A percentile compares a stretch with the other conserved stretches of the same genome.
Conservation (phyloP, 768 basidiomycete genomes). For the Termitomyces sp. region DNA sequence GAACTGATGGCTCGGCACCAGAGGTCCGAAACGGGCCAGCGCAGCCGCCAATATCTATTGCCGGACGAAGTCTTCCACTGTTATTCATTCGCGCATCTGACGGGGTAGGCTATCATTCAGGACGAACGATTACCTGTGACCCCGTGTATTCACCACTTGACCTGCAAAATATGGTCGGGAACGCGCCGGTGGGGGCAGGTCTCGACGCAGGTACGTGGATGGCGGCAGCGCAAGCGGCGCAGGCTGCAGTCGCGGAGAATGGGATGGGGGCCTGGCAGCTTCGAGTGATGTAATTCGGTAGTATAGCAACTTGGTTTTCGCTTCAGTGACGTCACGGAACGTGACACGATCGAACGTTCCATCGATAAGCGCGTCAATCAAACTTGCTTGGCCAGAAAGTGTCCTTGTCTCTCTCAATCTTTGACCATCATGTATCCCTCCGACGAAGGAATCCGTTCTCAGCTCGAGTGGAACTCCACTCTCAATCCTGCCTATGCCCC, state of each 20-base stretch:
- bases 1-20: conserved; percentile 20
- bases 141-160: conserved; percentile 72
- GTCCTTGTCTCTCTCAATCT: conserved; percentile 16
- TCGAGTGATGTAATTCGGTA: conserved; percentile 58
- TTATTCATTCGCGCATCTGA: conserved; percentile 78
- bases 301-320: conserved; percentile 10
- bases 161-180: conserved; percentile 44
- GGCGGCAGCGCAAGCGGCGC: conserved; percentile 68
- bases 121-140: conserved; percentile 78
- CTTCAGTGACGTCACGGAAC: conserved; percentile 5
- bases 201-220: conserved; percentile 64
- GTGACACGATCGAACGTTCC: conserved; percentile 13
- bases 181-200: conserved; percentile 39
- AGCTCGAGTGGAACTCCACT: conserved; percentile 90
- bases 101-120: conserved; percentile 88
- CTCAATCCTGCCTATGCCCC: conserved; percentile 71
- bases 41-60: conserved; percentile 44
- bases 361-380: conserved; percentile 13
- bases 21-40: conserved; percentile 19
- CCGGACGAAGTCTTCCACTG: conserved; percentile 68
- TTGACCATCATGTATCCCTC: conserved; percentile 44
- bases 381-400: not conserved
- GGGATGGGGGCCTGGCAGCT: conserved; percentile 76
- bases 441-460: conserved; percentile 60
- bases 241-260: conserved; percentile 61